Base-by-base conservation (phyloP, 2,329 filamentous ascomycete genomes). In the Helotiales sp. region DNA sequence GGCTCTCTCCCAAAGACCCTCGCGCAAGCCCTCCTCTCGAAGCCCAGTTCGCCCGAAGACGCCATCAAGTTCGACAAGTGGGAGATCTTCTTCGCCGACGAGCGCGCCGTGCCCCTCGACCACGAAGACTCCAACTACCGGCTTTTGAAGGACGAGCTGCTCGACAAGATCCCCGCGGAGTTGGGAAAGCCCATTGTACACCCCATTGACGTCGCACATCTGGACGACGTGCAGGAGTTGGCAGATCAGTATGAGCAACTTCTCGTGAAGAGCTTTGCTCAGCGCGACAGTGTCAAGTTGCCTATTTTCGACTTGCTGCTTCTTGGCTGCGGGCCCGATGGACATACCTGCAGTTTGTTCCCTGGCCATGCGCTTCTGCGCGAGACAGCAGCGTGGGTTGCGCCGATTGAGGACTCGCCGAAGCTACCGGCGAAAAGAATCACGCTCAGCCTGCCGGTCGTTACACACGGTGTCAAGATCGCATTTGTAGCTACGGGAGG, bases 61-160 rank as follows among this genome's bases (percentile, higher is more conserved):
- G 85, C 82, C 3, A 81, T 94, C 73, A 84, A 91, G 75, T 97
- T 96, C 81, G 84, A 86, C 78, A 93, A 92, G 80, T 99, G 96
- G 96, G 92, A 98, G 77, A 93, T 99, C 77, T 99, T 98, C 86
- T 98, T 97, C 80, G 95, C 95, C 77, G 96, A 99, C 79, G 96
- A 99, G 85, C 92, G 96, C 77, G 93, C 93, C 74, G 96, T 98
- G 62, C 92, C 96, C 24, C 89, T 97, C 73, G 90, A 96, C 79
- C 91, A 98, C 81, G 86, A 88, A 72, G 95, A 99, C 83, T 97
- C 93, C 83, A 99, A 98, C 83, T 97, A 97, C 82, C 88, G 84
- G 69, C 88, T 97, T 52, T 82, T 98, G 73, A 96, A 97, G 83
- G 83, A 88, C 57, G 93, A 97, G 81, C 85, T 97, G 60, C 85